Evolutionary conservation across 306 rosid species (phyloP), one percentile per base, ranked within the genome.

Genomic region (Medicago lupulina): DNA sequence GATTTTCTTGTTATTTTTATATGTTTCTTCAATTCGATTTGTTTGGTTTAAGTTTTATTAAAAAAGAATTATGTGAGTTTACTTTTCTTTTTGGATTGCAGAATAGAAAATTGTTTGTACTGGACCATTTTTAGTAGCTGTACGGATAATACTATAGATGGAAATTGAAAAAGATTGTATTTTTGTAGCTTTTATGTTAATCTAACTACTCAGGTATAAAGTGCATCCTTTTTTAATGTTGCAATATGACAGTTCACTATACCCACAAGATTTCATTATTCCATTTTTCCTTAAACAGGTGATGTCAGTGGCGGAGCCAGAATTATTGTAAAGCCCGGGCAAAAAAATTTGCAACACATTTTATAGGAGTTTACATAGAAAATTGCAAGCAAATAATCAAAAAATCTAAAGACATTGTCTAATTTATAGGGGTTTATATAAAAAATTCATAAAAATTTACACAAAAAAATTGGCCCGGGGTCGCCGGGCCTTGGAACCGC

Each of bases 1-100:
- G 19, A n/a, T 49, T 50, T 50, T 50, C 1, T 49, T 50, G 7
- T 6, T 16, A 3, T 2, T 9, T 53, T 17, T 46, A 13, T 46
- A 17, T 54, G 16, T 46, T 46, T 46, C 14, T 13, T 46, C 16
- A 46, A 13, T 79, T 50, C 86, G 28, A 10, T 50, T 18, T 31
- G 14, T 57, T 28, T 64, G 14, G 7, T 7, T 14, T 34, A 34
- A 34, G 38, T 34, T 21, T 0, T 15, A 8, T 16, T 14, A n/a
- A n/a, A n/a, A n/a, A n/a, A n/a, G n/a, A n/a, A n/a, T n/a, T n/a
- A 46, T 46, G 18, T 54, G 5, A 54, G 31, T 54, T 54, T 18
- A 21, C 61, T 54, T 8, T 53, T 8, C 16, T 7, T 53, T 54
- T 54, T 18, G 61, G 61, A 54, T 18, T 54, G 12, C 18, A 54